A percentile compares a stretch with the other conserved stretches of the same genome.
Conservation (phyloP, 345 rosid genomes). For the Erysimum cheiranthoides region DNA sequence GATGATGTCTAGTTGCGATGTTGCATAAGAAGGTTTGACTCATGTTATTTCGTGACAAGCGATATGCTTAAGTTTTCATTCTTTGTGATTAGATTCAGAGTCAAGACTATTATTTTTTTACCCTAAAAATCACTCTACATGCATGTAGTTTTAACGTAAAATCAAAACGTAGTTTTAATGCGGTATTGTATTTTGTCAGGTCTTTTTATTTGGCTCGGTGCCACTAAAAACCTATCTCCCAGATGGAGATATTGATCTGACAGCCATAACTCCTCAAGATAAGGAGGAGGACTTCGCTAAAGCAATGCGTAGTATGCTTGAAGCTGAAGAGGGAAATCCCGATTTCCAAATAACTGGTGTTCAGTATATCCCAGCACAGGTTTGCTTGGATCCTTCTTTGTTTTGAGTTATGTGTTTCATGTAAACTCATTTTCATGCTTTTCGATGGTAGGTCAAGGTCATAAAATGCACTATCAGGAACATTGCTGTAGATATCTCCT, state of each 20-base stretch:
- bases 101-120: constrained; percentile 12
- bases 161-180: background rate
- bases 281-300: constrained; percentile 63
- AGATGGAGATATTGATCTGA: constrained; percentile 96
- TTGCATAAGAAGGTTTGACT: background rate
- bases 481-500: constrained; percentile 75
- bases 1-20: constrained; percentile 12
- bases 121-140: no score
- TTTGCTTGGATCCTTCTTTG: constrained; percentile 33
- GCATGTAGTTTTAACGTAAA: no score
- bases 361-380: constrained; percentile 78
- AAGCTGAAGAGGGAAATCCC: constrained; percentile 51
- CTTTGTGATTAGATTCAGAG: constrained; percentile 7
- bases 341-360: constrained; percentile 63
- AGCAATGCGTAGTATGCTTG: constrained; percentile 53
- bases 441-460: constrained; percentile 69
- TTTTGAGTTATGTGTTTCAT: background rate
- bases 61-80: background rate
- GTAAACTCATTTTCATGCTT: constrained; percentile 17
- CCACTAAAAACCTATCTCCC: constrained; percentile 90
- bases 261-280: constrained; percentile 58
- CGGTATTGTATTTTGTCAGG: constrained; percentile 50
- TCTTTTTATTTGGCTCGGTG: constrained; percentile 75
- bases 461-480: constrained; percentile 64
- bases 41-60: background rate